Evolutionary conservation across 2,329 filamentous ascomycete species (phyloP).

Genomic region (Fusarium euwallaceae): DNA sequence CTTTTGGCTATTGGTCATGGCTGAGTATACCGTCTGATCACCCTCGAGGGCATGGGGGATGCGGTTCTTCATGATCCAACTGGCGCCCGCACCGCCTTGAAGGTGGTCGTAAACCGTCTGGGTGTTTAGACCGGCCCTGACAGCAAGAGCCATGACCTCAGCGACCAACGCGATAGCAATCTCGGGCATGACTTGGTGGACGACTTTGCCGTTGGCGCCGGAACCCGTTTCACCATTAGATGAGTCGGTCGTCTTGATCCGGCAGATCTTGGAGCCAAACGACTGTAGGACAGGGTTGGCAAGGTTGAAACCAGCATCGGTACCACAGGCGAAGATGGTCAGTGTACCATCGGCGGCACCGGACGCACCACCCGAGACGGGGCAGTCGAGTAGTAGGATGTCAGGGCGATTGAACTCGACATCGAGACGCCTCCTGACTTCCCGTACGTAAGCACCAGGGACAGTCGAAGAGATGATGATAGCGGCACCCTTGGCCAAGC

Average conservation of each 20-base stretch:
- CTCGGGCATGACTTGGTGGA: constrained; percentile 1
- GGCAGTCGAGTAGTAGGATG: no score
- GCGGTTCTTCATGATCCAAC: constrained; percentile 1
- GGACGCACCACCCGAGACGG: no score
- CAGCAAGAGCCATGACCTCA: constrained; percentile 4
- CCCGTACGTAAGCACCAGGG: no score
- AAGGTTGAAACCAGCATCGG: constrained; percentile 5
- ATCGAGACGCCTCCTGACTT: no score
- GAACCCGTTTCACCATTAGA: background rate
- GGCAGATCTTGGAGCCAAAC: background rate
- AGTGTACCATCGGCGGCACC: background rate
- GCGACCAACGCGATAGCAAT: background rate
- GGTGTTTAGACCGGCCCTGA: background rate
- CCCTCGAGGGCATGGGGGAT: background rate
- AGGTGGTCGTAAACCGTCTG: background rate
- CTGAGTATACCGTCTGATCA: constrained; percentile 1
- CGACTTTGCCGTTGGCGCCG: background rate
- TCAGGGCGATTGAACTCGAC: no score
- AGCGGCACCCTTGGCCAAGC: no score
- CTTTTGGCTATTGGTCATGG: constrained; percentile 4
- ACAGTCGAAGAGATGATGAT: no score
- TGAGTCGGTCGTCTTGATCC: background rate
- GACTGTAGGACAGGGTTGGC: background rate
- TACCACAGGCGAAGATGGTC: constrained; percentile 70
- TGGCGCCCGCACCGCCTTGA: background rate